Percentiles rank a stretch among this genome's conserved stretches.
phyloP scores from a whole-genome alignment of 495 filamentous ascomycete genomes.

The Cercophora newfieldiana region DNA sequence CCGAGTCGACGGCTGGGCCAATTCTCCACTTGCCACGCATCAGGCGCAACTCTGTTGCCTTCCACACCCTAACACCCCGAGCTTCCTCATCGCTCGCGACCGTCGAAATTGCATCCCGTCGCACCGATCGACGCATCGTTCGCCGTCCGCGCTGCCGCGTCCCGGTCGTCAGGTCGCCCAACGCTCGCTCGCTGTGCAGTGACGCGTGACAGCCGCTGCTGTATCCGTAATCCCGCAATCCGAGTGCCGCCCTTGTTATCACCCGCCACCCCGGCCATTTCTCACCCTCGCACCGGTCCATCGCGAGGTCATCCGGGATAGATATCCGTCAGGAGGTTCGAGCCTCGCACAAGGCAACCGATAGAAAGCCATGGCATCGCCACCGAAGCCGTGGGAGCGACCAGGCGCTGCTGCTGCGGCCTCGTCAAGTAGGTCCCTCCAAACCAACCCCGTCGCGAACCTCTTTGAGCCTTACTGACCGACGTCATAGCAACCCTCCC shows the following conservation, averaged over 20 bases:
- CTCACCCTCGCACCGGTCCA: background rate
- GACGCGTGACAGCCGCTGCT: background rate
- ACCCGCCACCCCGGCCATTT: background rate
- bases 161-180: background rate
- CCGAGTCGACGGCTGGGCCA: background rate
- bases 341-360: background rate
- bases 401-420: constrained; percentile 62
- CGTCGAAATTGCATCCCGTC: background rate
- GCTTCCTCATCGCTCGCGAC: background rate
- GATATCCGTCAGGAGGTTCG: background rate
- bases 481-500: constrained; percentile 41
- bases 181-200: background rate
- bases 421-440: constrained; percentile 48
- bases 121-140: background rate
- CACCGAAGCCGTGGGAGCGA: constrained; percentile 95
- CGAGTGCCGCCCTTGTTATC: background rate
- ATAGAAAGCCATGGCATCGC: constrained; percentile 59
- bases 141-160: background rate
- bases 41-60: background rate
- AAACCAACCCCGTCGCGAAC: background rate
- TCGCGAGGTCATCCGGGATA: background rate
- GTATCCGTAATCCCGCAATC: background rate
- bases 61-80: background rate
- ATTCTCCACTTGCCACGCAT: constrained; percentile 8
- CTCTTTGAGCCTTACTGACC: background rate